These are phyloP conservation scores for Blastocystis sp. DNA, from an alignment of 352 stramenopile species.

Conservation along the genomic window DNA sequence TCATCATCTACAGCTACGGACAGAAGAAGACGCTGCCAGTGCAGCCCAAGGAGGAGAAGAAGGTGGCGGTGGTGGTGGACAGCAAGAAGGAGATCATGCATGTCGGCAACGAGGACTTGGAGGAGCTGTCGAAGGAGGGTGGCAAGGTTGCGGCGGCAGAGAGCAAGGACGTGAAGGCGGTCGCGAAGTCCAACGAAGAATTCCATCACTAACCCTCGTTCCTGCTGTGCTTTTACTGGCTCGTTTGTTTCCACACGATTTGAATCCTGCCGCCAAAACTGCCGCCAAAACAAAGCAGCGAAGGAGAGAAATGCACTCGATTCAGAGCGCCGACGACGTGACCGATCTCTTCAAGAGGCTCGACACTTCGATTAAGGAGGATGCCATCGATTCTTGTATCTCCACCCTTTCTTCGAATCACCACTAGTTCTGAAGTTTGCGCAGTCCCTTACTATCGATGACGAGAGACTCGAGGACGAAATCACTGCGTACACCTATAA, in stretches of 20 bases:
- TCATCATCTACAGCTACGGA: constrained; percentile 72
- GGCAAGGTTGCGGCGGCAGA: not conserved
- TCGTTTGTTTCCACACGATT: constrained; percentile 1
- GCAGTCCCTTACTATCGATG: not conserved
- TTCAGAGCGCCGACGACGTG: constrained; percentile 3
- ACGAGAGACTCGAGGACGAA: not conserved
- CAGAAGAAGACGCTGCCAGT: constrained; percentile 22
- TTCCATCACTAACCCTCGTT: constrained; percentile 36
- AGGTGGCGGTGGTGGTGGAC: not conserved
- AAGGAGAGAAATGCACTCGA: not conserved
- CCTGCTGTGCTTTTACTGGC: not conserved
- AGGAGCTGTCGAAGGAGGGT: constrained; percentile 56
- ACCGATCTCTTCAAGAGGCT: not conserved
- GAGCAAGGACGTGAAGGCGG: constrained; percentile 15
- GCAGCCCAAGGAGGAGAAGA: not conserved
- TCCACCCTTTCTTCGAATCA: not conserved
- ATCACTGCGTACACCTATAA: constrained; percentile 28
- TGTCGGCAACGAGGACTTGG: constrained; percentile 59
- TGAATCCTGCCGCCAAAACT: not conserved
- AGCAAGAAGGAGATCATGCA: constrained; percentile 43
- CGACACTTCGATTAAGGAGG: not conserved
- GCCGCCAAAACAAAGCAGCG: not conserved
- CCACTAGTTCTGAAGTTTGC: constrained; percentile 22
- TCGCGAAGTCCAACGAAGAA: constrained; percentile 27
- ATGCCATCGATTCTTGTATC: constrained; percentile 37